Conservation (phyloP, 495 filamentous ascomycete species). For the Cryomyces antarcticus region DNA sequence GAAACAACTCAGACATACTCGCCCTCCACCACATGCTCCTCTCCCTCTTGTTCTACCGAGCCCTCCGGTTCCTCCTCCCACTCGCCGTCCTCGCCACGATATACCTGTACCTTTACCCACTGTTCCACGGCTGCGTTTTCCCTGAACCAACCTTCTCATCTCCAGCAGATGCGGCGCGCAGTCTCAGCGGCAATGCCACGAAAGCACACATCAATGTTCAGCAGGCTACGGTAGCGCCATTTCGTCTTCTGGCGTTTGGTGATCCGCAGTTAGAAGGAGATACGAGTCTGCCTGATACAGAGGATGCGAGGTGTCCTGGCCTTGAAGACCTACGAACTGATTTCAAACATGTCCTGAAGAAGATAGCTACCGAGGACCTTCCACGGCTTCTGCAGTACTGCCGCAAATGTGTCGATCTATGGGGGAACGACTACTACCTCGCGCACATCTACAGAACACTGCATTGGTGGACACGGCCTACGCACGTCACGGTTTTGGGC, state of each 20-base stretch:
- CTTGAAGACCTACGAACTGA: slow-evolving; percentile 13
- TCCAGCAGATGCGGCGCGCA: not conserved
- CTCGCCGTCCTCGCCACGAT: slow-evolving; percentile 44
- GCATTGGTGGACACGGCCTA: slow-evolving; percentile 60
- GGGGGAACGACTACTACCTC: slow-evolving; percentile 89
- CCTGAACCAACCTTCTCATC: slow-evolving; percentile 27
- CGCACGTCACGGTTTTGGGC: slow-evolving; percentile 74
- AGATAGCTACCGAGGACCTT: slow-evolving; percentile 26
- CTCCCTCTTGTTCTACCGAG: too few species aligned
- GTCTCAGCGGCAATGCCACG: not conserved
- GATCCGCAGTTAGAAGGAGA: slow-evolving; percentile 95
- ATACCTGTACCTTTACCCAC: slow-evolving; percentile 78
- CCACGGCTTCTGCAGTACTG: slow-evolving; percentile 36
- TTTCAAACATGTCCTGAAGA: slow-evolving; percentile 8
- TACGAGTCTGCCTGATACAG: slow-evolving; percentile 46
- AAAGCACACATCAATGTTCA: not conserved
- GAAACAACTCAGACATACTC: too few species aligned
- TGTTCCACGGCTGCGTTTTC: slow-evolving; percentile 67
- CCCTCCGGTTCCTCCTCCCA: too few species aligned
- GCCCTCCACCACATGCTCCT: too few species aligned
- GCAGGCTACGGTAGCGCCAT: slow-evolving; percentile 31
- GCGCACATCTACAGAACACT: slow-evolving; percentile 81
- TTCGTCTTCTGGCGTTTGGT: slow-evolving; percentile 73
- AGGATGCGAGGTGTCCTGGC: slow-evolving; percentile 39
- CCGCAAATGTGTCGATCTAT: slow-evolving; percentile 66